phyloP scores from a whole-genome alignment of 371 early-diverging fungal genomes.

The Phascolomyces articulosus region DNA sequence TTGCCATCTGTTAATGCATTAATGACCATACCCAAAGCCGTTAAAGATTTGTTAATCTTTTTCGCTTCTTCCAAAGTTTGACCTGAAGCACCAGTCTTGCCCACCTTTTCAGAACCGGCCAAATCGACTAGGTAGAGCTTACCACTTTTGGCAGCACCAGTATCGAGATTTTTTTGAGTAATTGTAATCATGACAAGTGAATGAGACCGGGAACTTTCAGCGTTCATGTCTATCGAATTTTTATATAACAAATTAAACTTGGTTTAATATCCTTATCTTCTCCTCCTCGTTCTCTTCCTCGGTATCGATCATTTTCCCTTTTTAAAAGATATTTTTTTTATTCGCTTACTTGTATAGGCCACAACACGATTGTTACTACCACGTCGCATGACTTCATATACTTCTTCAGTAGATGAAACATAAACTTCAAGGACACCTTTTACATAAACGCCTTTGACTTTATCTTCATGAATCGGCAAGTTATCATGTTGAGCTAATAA shows the following conservation, averaged over 20 bases:
- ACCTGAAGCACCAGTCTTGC: constrained; percentile 97
- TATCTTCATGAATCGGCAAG: constrained; percentile 91
- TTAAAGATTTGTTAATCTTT: constrained; percentile 98
- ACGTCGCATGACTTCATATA: constrained; percentile 87
- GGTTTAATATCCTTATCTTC: no score
- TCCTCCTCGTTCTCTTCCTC: no score
- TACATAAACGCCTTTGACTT: constrained; percentile 87
- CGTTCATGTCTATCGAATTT: constrained; percentile 82
- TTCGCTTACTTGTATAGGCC: constrained; percentile 76
- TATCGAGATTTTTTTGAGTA: constrained; percentile 81
- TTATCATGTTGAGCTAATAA: constrained; percentile 74
- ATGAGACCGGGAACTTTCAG: constrained; percentile 91
- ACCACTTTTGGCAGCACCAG: constrained; percentile 81
- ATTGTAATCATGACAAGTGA: constrained; percentile 93
- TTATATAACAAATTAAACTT: no score
- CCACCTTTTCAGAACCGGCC: constrained; percentile 95
- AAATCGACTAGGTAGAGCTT: constrained; percentile 81
- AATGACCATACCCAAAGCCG: constrained; percentile 98
- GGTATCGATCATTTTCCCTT: no score
- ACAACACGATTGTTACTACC: constrained; percentile 86
- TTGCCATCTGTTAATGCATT: constrained; percentile 92
- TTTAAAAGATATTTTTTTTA: background rate
- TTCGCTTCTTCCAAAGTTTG: constrained; percentile 98
- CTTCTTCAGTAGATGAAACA: constrained; percentile 86
- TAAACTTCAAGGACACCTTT: constrained; percentile 90